phyloP scores from a whole-genome alignment of 2,329 filamentous ascomycete species.

The Penicillium capsulatum region DNA sequence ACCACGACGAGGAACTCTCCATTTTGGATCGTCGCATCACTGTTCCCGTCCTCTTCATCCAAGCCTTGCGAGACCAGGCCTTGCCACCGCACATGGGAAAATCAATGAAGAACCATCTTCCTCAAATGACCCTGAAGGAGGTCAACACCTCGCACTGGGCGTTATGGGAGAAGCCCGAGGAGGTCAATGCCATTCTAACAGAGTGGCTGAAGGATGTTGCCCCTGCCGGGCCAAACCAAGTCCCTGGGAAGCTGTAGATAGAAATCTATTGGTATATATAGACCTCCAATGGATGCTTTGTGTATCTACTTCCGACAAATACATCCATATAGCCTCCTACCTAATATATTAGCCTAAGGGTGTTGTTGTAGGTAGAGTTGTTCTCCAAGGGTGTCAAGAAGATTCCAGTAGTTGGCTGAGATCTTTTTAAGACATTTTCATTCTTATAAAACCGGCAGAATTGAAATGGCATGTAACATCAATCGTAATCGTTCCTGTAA shows the following conservation, averaged over 20 bases:
- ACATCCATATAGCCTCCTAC: too few relatives aligned
- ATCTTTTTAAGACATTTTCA: too few relatives aligned
- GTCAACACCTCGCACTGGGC: constrained; percentile 79
- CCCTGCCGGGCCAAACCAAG: constrained; percentile 36
- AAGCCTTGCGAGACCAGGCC: constrained; percentile 66
- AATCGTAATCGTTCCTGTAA: too few relatives aligned
- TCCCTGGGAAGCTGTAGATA: constrained; percentile 42
- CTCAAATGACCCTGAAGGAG: constrained; percentile 60
- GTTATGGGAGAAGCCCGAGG: constrained; percentile 65
- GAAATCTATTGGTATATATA: too few relatives aligned
- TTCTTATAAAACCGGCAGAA: too few relatives aligned
- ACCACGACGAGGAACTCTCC: constrained; percentile 67
- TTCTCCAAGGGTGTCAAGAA: too few relatives aligned
- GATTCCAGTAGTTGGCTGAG: too few relatives aligned
- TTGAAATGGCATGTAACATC: too few relatives aligned
- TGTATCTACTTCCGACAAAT: too few relatives aligned
- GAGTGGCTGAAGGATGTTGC: constrained; percentile 62
- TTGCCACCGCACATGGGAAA: constrained; percentile 67
- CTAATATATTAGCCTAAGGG: too few relatives aligned
- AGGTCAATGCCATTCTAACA: constrained; percentile 65
- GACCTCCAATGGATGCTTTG: too few relatives aligned
- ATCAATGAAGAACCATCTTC: constrained; percentile 66
- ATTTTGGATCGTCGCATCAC: constrained; percentile 45
- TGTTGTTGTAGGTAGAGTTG: too few relatives aligned
- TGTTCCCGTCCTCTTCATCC: constrained; percentile 69